Percentiles rank a stretch among this genome's conserved stretches.
phyloP scores from a whole-genome alignment of 2,329 filamentous ascomycete genomes.

The Penicillium italicum region DNA sequence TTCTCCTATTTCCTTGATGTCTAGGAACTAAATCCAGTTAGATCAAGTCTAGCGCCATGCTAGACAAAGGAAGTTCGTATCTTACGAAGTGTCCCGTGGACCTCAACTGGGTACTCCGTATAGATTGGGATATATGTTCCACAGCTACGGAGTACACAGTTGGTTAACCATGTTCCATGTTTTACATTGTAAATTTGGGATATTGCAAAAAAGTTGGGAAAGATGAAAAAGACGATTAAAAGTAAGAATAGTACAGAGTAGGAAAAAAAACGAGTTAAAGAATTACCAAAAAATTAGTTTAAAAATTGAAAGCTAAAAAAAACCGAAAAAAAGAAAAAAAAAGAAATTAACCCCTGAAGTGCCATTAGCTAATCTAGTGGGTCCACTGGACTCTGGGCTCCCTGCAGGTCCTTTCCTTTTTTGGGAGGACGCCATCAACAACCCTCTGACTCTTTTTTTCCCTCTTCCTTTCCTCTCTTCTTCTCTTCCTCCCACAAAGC shows the following conservation, averaged over 20 bases:
- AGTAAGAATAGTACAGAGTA: background rate
- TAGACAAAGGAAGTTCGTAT: conserved; percentile 9
- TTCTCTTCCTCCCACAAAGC: conserved; percentile 17
- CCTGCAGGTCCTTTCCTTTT: conserved; percentile 28
- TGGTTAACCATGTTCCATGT: background rate
- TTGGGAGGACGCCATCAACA: conserved; percentile 19
- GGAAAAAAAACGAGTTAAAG: background rate
- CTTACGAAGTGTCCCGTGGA: background rate
- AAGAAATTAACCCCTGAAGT: conserved; percentile 16
- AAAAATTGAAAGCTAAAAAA: background rate
- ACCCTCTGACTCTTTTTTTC: conserved; percentile 17
- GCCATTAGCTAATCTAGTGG: conserved; percentile 18
- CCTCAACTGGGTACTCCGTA: background rate
- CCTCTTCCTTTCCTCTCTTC: conserved; percentile 20
- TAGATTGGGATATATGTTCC: background rate
- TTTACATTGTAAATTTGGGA: background rate
- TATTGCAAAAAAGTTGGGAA: background rate
- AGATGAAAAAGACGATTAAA: background rate
- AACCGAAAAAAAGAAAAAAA: background rate
- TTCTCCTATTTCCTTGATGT: conserved; percentile 1
- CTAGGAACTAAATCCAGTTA: background rate
- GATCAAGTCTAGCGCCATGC: conserved; percentile 3
- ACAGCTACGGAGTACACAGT: background rate
- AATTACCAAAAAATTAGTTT: no score
- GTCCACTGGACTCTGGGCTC: conserved; percentile 21